Conservation (phyloP, 2,329 filamentous ascomycete genomes). For the Epicoccum nigrum region DNA sequence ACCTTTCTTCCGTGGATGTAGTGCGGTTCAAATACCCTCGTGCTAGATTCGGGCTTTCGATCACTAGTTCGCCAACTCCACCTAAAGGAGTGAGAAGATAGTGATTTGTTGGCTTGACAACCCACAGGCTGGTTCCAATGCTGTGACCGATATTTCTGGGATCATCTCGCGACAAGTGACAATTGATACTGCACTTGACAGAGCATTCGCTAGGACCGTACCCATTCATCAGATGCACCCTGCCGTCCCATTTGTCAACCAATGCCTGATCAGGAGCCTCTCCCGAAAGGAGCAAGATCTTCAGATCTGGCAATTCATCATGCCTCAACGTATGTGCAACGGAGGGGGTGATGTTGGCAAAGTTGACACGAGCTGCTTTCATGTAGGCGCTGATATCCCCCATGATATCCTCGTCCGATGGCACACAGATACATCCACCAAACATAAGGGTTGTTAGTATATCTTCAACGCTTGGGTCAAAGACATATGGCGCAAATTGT, state of each 20-base stretch:
- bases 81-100: conserved; percentile 26
- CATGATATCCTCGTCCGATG: conserved; percentile 46
- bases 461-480: conserved; percentile 38
- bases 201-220: conserved; percentile 22
- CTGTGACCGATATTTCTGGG: conserved; percentile 50
- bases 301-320: background rate
- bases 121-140: background rate
- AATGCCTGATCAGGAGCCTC: background rate
- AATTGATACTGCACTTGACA: conserved; percentile 3
- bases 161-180: conserved; percentile 1
- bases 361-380: conserved; percentile 27
- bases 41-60: conserved; percentile 58
- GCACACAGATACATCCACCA: conserved; percentile 40
- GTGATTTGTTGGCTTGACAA: conserved; percentile 8
- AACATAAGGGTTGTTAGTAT: conserved; percentile 35
- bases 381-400: conserved; percentile 49
- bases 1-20: background rate
- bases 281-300: background rate
- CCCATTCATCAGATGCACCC: conserved; percentile 14
- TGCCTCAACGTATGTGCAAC: conserved; percentile 16
- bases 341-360: conserved; percentile 35
- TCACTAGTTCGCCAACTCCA: conserved; percentile 55
- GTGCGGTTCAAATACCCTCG: conserved; percentile 26
- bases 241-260: conserved; percentile 13
- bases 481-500: conserved; percentile 39